Evolutionary conservation across 345 rosid genomes (phyloP), one percentile per base, ranked within the genome.

Genomic region (Boechera retrofracta): DNA sequence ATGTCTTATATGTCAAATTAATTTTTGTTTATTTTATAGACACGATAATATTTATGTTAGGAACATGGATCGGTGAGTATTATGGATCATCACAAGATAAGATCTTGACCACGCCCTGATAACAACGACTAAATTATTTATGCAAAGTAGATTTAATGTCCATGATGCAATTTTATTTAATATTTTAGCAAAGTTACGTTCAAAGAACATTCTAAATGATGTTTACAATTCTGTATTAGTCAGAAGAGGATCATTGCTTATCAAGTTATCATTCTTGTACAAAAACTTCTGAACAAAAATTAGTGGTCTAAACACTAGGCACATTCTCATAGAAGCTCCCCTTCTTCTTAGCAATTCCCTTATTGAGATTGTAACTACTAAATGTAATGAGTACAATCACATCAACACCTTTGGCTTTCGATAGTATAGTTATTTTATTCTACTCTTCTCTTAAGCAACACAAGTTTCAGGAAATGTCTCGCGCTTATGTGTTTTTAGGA

Each of bases 51-150:
- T 1, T 38, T 62, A 26, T 49, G 36, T 62, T 62, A 38, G 61
- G 53, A 72, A 72, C 68, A 72, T 62, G 76, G 61, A 61, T 61
- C 60, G 68, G 75, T 60, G 67, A 9, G 38, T 49, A 6, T 35
- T 61, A 41, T 55, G 29, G 60, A 35, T 72, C 42, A 39, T 39
- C 42, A 39, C 11, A 9, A 39, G 49, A 71, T 52, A 26, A 51
- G 76, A 72, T 72, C 76, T 72, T 72, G 69, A 72, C 61, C 76
- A 72, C n/a, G 42, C 58, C 60, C 67, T 48, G 38, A 60, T 49
- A 47, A 59, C 49, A 18, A 59, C 67, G n/a, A 71, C 57, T 57
- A n/a, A 24, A 15, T 60, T 71, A 24, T 35, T 48, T 15, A 48
- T 60, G 67, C 35, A 35, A 59, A 48, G n/a, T 29, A 47, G 26